Conservation (phyloP, 1,284 basidiomycete genomes). For the Tilletia caries region DNA sequence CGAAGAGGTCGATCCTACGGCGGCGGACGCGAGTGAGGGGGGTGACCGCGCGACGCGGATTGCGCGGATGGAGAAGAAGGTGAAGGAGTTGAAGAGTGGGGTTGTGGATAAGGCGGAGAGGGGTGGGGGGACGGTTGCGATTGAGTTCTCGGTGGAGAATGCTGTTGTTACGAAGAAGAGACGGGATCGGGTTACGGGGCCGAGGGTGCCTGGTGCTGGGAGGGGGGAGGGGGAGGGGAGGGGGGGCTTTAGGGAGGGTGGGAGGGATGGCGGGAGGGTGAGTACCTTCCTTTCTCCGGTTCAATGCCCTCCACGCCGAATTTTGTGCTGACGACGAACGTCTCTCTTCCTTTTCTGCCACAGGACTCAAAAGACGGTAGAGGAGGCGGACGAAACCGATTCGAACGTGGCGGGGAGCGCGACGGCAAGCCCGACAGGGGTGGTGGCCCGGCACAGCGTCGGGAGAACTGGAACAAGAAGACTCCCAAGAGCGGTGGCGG, state of each 20-base stretch:
- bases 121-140: constrained; percentile 41
- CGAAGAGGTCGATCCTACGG: not conserved
- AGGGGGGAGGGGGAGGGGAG: not conserved
- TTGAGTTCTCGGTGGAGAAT: constrained; percentile 53
- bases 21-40: too few relatives aligned
- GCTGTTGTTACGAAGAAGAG: constrained; percentile 44
- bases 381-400: not conserved
- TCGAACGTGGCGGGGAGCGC: not conserved
- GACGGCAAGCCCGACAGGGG: not conserved
- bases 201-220: not conserved
- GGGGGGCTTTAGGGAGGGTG: too few relatives aligned
- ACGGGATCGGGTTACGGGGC: constrained; percentile 18
- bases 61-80: constrained; percentile 33
- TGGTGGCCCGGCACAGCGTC: not conserved
- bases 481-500: not conserved
- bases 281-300: not conserved
- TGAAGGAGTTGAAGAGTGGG: constrained; percentile 30
- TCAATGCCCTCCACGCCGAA: not conserved
- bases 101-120: constrained; percentile 35
- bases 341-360: not conserved
- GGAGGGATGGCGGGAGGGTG: not conserved
- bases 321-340: not conserved
- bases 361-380: not conserved
- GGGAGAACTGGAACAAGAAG: constrained; percentile 20
- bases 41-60: constrained; percentile 31